Conservation (phyloP, 352 stramenopile genomes). For the Phytophthora uliginosa region DNA sequence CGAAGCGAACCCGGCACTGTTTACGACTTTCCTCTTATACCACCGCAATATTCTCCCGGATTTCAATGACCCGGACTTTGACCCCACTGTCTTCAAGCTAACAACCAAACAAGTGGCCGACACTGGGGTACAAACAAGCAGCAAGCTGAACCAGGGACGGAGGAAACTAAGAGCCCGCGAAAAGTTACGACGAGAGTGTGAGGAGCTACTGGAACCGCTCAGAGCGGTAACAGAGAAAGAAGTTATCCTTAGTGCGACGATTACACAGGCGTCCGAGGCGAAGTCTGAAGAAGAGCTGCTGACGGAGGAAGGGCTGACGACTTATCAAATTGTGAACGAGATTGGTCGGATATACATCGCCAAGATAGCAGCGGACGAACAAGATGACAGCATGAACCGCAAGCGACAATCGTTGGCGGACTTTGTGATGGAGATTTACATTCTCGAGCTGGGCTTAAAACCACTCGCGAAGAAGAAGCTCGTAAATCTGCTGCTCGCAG, state of each 20-base stretch:
- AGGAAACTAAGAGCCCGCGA: slow-evolving; percentile 48
- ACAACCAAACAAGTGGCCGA: slow-evolving; percentile 54
- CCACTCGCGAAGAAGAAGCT: slow-evolving; percentile 65
- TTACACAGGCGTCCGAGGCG: not conserved
- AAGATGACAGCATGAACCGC: slow-evolving; percentile 43
- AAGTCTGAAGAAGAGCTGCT: slow-evolving; percentile 19
- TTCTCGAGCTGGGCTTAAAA: slow-evolving; percentile 77
- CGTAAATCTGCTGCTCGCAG: slow-evolving; percentile 51
- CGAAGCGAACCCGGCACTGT: slow-evolving; percentile 74
- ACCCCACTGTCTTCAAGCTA: slow-evolving; percentile 63
- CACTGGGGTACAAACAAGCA: slow-evolving; percentile 53
- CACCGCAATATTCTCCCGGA: slow-evolving; percentile 71
- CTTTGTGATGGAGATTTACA: slow-evolving; percentile 69
- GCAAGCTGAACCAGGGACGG: slow-evolving; percentile 43
- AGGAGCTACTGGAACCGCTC: slow-evolving; percentile 41
- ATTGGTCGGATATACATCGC: slow-evolving; percentile 72
- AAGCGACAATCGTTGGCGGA: slow-evolving; percentile 57
- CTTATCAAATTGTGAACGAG: slow-evolving; percentile 55
- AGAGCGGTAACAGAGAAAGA: slow-evolving; percentile 22
- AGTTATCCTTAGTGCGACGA: not conserved
- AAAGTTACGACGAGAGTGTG: slow-evolving; percentile 50
- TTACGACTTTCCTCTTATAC: slow-evolving; percentile 72
- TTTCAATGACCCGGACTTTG: slow-evolving; percentile 62
- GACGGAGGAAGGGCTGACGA: slow-evolving; percentile 26
- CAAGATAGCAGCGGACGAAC: slow-evolving; percentile 60